Percentiles rank a stretch among this genome's conserved stretches.
These are phyloP conservation scores for Pseudozyma tsukubaensis DNA, from an alignment of 1,284 basidiomycete genomes.

Conservation along the genomic window DNA sequence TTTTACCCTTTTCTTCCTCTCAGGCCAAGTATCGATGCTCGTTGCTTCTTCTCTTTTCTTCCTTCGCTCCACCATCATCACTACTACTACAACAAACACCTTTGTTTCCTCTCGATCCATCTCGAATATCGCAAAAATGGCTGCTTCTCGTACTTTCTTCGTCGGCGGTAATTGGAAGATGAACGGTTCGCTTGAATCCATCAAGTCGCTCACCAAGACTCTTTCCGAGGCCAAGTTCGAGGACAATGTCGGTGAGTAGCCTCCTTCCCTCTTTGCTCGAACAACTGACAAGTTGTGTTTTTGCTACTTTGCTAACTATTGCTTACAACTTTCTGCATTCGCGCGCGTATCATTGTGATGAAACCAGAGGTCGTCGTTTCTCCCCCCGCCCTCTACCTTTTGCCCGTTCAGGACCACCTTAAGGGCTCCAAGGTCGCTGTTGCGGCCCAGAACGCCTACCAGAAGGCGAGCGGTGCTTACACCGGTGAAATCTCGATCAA, in stretches of 20 bases:
- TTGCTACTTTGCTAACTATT: too few species aligned
- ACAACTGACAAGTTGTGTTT: background rate
- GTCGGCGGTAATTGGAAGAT: slow-evolving; percentile 69
- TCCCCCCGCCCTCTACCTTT: slow-evolving; percentile 65
- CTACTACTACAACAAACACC: background rate
- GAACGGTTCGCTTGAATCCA: slow-evolving; percentile 67
- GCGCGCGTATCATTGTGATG: slow-evolving; percentile 1
- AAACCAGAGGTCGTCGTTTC: slow-evolving; percentile 64
- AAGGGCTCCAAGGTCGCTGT: slow-evolving; percentile 70
- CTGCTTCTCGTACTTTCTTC: slow-evolving; percentile 57
- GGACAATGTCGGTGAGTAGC: slow-evolving; percentile 54
- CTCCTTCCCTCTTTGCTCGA: background rate
- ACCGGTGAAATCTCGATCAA: slow-evolving; percentile 74
- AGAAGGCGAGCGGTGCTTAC: slow-evolving; percentile 87
- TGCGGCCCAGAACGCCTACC: slow-evolving; percentile 91
- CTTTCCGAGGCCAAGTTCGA: slow-evolving; percentile 63
- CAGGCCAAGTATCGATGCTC: slow-evolving; percentile 2
- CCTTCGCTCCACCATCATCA: slow-evolving; percentile 15
- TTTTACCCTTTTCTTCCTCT: slow-evolving; percentile 2
- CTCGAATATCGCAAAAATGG: slow-evolving; percentile 34
- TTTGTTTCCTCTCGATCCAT: background rate
- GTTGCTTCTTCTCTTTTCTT: slow-evolving; percentile 1
- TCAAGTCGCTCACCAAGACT: slow-evolving; percentile 60
- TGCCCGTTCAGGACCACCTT: slow-evolving; percentile 60
- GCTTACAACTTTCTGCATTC: too few species aligned